Evolutionary conservation across 441 rosid species (phyloP).

Genomic region (Pelargonium cotyledonis): DNA sequence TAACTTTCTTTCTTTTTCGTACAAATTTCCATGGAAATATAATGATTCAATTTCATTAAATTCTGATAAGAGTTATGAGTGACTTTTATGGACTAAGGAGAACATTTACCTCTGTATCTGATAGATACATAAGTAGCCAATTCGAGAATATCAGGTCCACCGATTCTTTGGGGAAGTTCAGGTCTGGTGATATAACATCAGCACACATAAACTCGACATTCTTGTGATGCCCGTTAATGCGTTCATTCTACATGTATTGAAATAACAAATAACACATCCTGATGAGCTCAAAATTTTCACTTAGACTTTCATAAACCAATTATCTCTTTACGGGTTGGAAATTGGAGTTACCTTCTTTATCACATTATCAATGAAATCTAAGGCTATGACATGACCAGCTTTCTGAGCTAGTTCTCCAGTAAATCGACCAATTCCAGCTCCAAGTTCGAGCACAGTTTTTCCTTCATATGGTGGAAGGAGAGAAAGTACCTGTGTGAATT

Average conservation of each 20-base stretch:
- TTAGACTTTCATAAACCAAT: not conserved
- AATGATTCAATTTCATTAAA: too few relatives aligned
- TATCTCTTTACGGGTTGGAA: not conserved
- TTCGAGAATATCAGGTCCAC: slow-evolving; percentile 85
- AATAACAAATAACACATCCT: slow-evolving; percentile 7
- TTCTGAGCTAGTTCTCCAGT: slow-evolving; percentile 80
- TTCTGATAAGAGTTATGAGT: too few relatives aligned
- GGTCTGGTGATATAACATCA: slow-evolving; percentile 74
- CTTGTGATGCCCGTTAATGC: slow-evolving; percentile 67
- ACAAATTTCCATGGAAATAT: too few relatives aligned
- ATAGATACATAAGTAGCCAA: slow-evolving; percentile 95
- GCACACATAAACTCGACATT: slow-evolving; percentile 85
- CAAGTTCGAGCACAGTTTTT: slow-evolving; percentile 73
- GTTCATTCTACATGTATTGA: slow-evolving; percentile 56
- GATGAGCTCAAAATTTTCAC: not conserved
- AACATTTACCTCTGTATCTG: slow-evolving; percentile 69
- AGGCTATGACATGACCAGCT: slow-evolving; percentile 67
- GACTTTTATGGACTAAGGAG: not conserved
- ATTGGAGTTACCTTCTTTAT: slow-evolving; percentile 59
- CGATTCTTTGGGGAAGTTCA: slow-evolving; percentile 54
- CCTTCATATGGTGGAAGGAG: slow-evolving; percentile 76
- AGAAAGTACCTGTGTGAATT: slow-evolving; percentile 52
- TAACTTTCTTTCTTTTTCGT: too few relatives aligned
- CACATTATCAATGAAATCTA: slow-evolving; percentile 79
- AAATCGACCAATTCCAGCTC: slow-evolving; percentile 94